Percentiles rank a stretch among this genome's conserved stretches.
These are phyloP conservation scores for Lyophyllum semitale DNA, from an alignment of 768 basidiomycete species.

Conservation along the genomic window DNA sequence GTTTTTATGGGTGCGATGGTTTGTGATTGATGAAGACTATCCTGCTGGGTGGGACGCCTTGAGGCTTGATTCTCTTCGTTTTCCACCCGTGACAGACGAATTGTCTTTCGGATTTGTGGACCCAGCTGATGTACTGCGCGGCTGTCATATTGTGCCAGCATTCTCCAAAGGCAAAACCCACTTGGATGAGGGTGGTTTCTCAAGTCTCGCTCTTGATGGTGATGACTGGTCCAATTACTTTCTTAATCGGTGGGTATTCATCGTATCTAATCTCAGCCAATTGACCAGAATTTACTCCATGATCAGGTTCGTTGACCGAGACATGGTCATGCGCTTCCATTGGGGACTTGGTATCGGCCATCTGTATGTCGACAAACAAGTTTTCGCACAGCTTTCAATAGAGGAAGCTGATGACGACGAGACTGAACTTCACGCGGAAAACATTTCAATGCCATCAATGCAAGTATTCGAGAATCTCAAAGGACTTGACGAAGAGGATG, in stretches of 20 bases:
- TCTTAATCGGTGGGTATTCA: constrained; percentile 24
- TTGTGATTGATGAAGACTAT: constrained; percentile 2
- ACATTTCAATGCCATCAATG: too few species aligned
- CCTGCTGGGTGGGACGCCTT: neutral
- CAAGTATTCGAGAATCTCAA: too few species aligned
- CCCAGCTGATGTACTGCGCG: constrained; percentile 29
- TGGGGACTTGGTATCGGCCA: constrained; percentile 10
- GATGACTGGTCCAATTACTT: constrained; percentile 9
- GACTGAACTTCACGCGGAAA: too few species aligned
- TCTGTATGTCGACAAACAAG: too few species aligned
- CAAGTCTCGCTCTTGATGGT: neutral
- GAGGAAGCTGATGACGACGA: too few species aligned
- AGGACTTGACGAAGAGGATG: too few species aligned
- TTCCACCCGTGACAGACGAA: constrained; percentile 17
- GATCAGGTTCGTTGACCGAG: constrained; percentile 11
- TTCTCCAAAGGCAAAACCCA: constrained; percentile 15
- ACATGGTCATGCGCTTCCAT: constrained; percentile 9
- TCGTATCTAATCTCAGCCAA: neutral
- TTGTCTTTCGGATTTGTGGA: constrained; percentile 38
- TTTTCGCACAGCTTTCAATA: too few species aligned
- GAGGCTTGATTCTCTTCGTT: constrained; percentile 20
- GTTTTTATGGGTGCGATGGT: constrained; percentile 36
- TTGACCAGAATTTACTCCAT: neutral
- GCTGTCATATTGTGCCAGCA: constrained; percentile 33
- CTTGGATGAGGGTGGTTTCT: neutral